Percentiles rank a stretch among this genome's conserved stretches.
These are phyloP conservation scores for Myxozyma melibiosi DNA, from an alignment of 805 yeast species.

Conservation along the genomic window DNA sequence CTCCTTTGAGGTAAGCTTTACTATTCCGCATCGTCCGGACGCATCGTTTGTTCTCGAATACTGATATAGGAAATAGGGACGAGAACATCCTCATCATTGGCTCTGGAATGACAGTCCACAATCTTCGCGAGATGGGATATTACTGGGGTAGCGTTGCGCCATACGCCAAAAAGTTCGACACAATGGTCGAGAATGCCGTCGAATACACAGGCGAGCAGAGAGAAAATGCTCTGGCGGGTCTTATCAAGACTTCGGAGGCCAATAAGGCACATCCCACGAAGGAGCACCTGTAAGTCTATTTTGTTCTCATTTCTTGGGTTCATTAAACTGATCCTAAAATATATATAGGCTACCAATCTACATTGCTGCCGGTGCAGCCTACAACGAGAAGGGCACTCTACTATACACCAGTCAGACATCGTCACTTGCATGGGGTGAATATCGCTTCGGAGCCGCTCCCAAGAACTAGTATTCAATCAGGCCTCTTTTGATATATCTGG, in stretches of 20 bases:
- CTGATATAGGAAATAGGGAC: conserved; percentile 43
- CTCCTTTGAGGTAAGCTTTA: conserved; percentile 41
- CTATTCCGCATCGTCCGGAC: no score
- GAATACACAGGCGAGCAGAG: conserved; percentile 40
- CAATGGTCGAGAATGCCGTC: conserved; percentile 49
- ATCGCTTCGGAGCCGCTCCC: conserved; percentile 38
- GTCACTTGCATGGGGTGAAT: conserved; percentile 73
- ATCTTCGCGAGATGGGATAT: conserved; percentile 56
- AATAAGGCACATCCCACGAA: conserved; percentile 69
- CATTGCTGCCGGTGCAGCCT: conserved; percentile 60
- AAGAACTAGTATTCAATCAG: neutral
- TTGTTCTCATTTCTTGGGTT: neutral
- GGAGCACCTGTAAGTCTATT: conserved; percentile 64
- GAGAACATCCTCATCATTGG: conserved; percentile 58
- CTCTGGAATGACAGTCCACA: conserved; percentile 83
- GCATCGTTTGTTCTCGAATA: no score
- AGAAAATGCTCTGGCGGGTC: conserved; percentile 45
- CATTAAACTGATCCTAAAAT: neutral
- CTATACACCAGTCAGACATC: conserved; percentile 50
- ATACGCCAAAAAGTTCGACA: conserved; percentile 58
- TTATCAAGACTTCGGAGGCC: conserved; percentile 44
- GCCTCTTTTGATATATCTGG: neutral
- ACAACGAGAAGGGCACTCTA: conserved; percentile 47
- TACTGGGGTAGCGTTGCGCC: conserved; percentile 42
- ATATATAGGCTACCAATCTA: conserved; percentile 52